These are phyloP conservation scores for Kodamaea ohmeri DNA, from an alignment of 1,139 yeast genomes.

Conservation along the genomic window DNA sequence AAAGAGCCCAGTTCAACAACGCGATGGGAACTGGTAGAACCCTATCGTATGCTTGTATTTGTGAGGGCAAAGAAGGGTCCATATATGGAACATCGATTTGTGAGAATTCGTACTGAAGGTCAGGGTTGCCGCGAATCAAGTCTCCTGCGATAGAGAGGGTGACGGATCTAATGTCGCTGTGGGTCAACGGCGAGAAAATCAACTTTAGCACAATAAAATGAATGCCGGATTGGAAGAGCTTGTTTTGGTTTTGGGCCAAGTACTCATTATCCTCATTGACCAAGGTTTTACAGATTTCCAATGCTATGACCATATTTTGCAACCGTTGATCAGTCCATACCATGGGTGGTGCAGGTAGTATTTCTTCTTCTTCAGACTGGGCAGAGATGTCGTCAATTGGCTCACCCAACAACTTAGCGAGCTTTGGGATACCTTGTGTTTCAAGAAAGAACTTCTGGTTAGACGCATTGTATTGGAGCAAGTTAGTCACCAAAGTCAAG, in stretches of 20 bases:
- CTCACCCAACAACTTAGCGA: conserved; percentile 61
- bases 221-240: conserved; percentile 60
- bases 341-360: conserved; percentile 30
- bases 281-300: conserved; percentile 73
- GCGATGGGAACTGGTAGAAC: conserved; percentile 70
- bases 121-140: conserved; percentile 61
- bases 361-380: conserved; percentile 18
- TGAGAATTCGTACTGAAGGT: conserved; percentile 66
- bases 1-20: conserved; percentile 76
- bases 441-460: conserved; percentile 89
- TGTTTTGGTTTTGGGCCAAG: conserved; percentile 58
- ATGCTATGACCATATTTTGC: conserved; percentile 59
- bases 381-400: conserved; percentile 44
- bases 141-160: conserved; percentile 78
- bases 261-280: conserved; percentile 74
- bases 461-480: conserved; percentile 79
- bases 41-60: conserved; percentile 31
- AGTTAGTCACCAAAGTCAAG: conserved; percentile 66
- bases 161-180: conserved; percentile 58
- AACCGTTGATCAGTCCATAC: conserved; percentile 74
- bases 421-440: conserved; percentile 69
- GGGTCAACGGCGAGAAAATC: conserved; percentile 64
- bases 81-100: conserved; percentile 88
- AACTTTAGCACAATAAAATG: conserved; percentile 64
- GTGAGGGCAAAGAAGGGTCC: conserved; percentile 72